phyloP scores from a whole-genome alignment of 352 stramenopile species.

The Peronospora tabacina region DNA sequence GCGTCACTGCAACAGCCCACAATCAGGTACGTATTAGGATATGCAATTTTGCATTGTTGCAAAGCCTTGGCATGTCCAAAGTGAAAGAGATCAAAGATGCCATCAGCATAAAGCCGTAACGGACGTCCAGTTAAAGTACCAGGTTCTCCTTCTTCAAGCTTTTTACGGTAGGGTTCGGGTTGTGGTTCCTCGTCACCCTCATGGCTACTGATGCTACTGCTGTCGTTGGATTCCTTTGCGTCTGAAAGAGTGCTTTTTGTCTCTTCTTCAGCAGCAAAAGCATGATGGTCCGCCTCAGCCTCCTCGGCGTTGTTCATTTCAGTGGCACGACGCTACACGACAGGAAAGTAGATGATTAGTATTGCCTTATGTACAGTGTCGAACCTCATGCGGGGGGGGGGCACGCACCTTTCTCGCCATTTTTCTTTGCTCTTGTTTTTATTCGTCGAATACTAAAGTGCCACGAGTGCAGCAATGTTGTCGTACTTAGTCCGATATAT shows the following conservation, averaged over 20 bases:
- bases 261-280: conserved; percentile 14
- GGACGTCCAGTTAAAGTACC: conserved; percentile 68
- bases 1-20: conserved; percentile 85
- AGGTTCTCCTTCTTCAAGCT: conserved; percentile 52
- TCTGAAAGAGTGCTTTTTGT: conserved; percentile 5
- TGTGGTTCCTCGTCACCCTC: conserved; percentile 20
- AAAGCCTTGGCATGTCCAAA: conserved; percentile 82
- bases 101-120: conserved; percentile 80
- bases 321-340: conserved; percentile 27
- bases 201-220: conserved; percentile 21
- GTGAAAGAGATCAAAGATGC: conserved; percentile 88
- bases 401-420: conserved; percentile 33
- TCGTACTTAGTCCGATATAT: background rate
- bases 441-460: conserved; percentile 19
- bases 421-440: conserved; percentile 1
- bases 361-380: background rate
- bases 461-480: conserved; percentile 7
- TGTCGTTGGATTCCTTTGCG: conserved; percentile 18
- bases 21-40: conserved; percentile 78
- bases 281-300: conserved; percentile 21
- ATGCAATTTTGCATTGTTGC: conserved; percentile 83
- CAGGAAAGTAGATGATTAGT: conserved; percentile 11
- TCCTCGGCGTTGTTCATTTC: conserved; percentile 37
- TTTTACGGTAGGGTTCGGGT: conserved; percentile 51
- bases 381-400: background rate